These are phyloP conservation scores for Lanmaoa rubissima DNA, from an alignment of 768 basidiomycete genomes.

Conservation along the genomic window DNA sequence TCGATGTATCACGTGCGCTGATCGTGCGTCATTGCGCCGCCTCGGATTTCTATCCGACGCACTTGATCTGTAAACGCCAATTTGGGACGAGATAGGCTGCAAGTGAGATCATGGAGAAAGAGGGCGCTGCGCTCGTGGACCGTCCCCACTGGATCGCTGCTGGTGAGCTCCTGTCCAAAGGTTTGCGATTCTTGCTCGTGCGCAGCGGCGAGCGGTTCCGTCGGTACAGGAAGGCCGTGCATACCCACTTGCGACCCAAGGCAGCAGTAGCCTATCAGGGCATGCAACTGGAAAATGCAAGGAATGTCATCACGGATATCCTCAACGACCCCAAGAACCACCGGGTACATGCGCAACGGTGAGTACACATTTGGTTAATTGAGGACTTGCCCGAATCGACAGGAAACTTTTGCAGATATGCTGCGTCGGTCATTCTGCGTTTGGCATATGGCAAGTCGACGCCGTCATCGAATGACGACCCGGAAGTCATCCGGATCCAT, in stretches of 20 bases:
- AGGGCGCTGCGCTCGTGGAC: conserved; percentile 48
- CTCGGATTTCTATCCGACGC: neutral
- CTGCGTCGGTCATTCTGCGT: conserved; percentile 22
- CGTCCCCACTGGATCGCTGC: conserved; percentile 51
- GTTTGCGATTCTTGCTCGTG: conserved; percentile 51
- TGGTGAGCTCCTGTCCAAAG: conserved; percentile 50
- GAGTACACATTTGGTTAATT: conserved; percentile 3
- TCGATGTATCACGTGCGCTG: neutral
- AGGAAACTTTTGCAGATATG: conserved; percentile 17
- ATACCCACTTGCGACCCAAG: conserved; percentile 52
- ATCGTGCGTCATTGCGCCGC: neutral
- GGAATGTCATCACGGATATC: conserved; percentile 26
- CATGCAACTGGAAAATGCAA: conserved; percentile 38
- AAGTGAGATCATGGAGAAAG: conserved; percentile 59
- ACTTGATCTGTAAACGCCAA: neutral
- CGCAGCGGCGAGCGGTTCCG: conserved; percentile 51
- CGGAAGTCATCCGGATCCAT: conserved; percentile 20
- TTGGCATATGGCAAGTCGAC: conserved; percentile 26
- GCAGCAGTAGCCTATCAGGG: conserved; percentile 42
- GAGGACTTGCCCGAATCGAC: neutral
- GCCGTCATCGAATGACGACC: conserved; percentile 21
- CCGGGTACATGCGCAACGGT: conserved; percentile 50
- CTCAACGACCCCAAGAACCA: conserved; percentile 30
- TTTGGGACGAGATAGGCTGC: conserved; percentile 40
- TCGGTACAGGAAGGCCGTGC: conserved; percentile 51